Base-by-base conservation (phyloP, 1,284 basidiomycete species). In the Marasmius fiardii region DNA sequence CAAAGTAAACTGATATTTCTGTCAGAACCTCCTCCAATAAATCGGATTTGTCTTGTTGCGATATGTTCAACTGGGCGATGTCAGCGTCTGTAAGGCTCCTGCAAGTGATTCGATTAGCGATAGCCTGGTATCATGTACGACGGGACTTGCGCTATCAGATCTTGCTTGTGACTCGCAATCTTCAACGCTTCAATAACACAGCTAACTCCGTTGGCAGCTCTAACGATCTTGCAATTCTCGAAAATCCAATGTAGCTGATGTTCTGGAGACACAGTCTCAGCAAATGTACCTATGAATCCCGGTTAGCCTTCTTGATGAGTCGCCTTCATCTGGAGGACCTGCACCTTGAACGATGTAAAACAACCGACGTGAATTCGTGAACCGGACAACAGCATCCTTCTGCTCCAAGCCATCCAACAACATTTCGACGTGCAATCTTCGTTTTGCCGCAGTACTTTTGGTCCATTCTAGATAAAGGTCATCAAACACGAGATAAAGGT, bases 191-290 rank as follows among this genome's bases (percentile, higher is more conserved):
- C 86, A 20, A 96, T 83, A 31, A 98, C 88, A 54, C 82, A 84
- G 61, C 84, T 86, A 11, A 98, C 73, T 16, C 95, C 96, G 67
- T 97, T 94, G 0, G 90, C 88, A 23, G 81, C 78, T 54, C 95
- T 82, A 1, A 98, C 88, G 33, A 92, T 79, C 67, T 91, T 92
- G 65, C 92, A 92, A 67, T 98, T 98, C 70, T 96, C 90, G 58
- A 93, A 90, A 63, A 99, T 92, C 90, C 95, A 96, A 62, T 95
- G 92, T 44, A 99, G 74, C 69, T 99, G 97, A 68, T 97, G 89
- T 64, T 97, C 93, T 0, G 93, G 90, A 31, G 92, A 93, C 4
- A 83, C 83, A 0, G 94, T 95, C 70, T 97, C 94, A 2, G 85
- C 90, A 67, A 98, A 99, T 10, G 89, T 89, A 47, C 96, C 95